A percentile compares a stretch with the other conserved stretches of the same genome.
Conservation (phyloP, 495 filamentous ascomycete genomes). For the Hapsidospora chrysogenum region DNA sequence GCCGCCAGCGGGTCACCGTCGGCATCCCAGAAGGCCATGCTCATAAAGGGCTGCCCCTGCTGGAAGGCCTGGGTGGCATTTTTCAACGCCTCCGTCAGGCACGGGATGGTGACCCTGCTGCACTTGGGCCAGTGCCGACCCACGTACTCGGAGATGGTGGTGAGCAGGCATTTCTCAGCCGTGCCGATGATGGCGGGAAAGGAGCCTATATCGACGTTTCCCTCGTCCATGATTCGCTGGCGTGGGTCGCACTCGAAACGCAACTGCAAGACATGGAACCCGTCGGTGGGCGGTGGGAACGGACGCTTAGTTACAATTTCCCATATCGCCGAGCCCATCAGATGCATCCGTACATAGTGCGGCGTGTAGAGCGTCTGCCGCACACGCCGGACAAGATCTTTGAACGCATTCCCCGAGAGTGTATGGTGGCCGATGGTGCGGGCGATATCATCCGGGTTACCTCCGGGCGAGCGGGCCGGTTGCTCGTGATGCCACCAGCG, state of each 20-base stretch:
- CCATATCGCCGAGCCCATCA: slow-evolving; percentile 1
- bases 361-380: neutral
- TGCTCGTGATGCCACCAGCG: slow-evolving; percentile 1
- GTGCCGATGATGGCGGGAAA: slow-evolving; percentile 1
- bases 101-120: neutral
- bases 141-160: neutral
- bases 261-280: slow-evolving; percentile 2
- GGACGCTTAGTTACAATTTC: neutral
- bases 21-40: slow-evolving; percentile 2
- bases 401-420: neutral
- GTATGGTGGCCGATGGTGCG: neutral
- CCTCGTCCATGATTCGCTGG: neutral
- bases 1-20: neutral
- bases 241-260: neutral
- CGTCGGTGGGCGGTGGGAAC: neutral
- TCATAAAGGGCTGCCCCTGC: neutral
- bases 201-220: neutral
- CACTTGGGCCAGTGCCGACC: slow-evolving; percentile 1
- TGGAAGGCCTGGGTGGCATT: neutral
- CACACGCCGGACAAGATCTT: neutral
- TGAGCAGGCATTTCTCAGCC: neutral
- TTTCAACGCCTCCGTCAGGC: neutral
- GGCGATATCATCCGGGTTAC: slow-evolving; percentile 1
- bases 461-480: slow-evolving; percentile 1
- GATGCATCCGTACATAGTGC: slow-evolving; percentile 3